Base-by-base conservation (phyloP, 345 rosid genomes). In the Arabis alpina region DNA sequence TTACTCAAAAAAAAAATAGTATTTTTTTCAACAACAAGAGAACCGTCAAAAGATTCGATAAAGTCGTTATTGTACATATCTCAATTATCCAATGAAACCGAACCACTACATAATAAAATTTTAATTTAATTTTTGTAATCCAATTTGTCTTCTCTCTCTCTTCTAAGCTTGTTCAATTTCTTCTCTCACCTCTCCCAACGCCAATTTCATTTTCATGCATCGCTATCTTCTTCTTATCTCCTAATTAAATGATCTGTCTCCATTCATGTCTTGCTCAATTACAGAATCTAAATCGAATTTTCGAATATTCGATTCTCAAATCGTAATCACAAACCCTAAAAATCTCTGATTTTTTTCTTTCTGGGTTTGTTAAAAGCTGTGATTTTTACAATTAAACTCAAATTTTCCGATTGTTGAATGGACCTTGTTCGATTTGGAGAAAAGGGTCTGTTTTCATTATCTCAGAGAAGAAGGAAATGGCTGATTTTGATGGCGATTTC, bases 401-500 rank as follows among this genome's bases (percentile, higher is more conserved):
- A n/a, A 27, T 4, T 23, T 36, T 41, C 2, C 54, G 6, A 45
- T 54, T 60, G 28, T 30, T 57, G 61, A 50, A 92, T 88, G 97
- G 90, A 83, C 74, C 77, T 78, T 74, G 32, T 44, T 67, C 81
- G 70, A 57, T 70, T 85, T 68, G 77, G 84, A 51, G 73, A 71
- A 32, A 82, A 77, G 64, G 80, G 85, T 13, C 28, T 81, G 52
- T 24, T 48, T 64, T 82, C 80, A 54, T 82, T 79, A 54, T 75
- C 92, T 23, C 75, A 34, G 54, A 83, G 85, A 68, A 84, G 83
- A 65, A 90, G 70, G 68, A 92, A 78, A 80, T 85, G 87, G 94
- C 60, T 95, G 10, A 27, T 87, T 70, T 54, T 78, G 2, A 54
- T 90, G 2, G 98, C 88, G 32, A 50, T 84, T 3, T 71, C 79